Conservation (phyloP, 2,329 filamentous ascomycete species). For the Nigrospora sphaerica region DNA sequence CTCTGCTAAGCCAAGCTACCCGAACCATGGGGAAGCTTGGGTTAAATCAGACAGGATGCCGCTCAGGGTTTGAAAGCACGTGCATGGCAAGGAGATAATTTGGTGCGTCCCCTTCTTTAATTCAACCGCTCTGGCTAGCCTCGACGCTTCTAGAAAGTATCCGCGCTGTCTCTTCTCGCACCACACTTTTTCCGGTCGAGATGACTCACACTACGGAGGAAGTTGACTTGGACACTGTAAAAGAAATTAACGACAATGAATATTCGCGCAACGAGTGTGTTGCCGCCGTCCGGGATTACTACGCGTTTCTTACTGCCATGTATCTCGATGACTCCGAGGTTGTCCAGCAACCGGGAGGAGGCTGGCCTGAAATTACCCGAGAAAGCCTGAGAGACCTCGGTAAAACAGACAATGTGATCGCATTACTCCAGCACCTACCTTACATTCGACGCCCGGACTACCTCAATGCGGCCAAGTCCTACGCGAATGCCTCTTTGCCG, state of each 20-base stretch:
- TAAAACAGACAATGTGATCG: conserved; percentile 1
- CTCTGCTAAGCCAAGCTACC: too few relatives aligned
- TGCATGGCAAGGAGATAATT: too few relatives aligned
- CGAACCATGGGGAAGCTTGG: too few relatives aligned
- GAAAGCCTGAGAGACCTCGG: background rate
- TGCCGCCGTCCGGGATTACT: conserved; percentile 15
- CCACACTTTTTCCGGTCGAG: too few relatives aligned
- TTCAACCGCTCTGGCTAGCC: too few relatives aligned
- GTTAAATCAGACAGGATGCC: too few relatives aligned
- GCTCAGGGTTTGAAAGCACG: too few relatives aligned
- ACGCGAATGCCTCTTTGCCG: background rate
- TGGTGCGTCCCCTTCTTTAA: too few relatives aligned
- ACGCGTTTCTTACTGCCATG: conserved; percentile 17
- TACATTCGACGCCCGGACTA: background rate
- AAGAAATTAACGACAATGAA: background rate
- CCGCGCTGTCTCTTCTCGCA: too few relatives aligned
- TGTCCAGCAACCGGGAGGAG: conserved; percentile 15
- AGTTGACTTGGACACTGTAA: too few relatives aligned
- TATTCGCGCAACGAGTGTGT: conserved; percentile 15
- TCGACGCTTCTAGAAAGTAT: too few relatives aligned
- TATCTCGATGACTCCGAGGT: conserved; percentile 15
- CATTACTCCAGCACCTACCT: background rate
- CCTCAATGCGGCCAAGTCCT: background rate
- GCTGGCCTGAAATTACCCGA: conserved; percentile 18
- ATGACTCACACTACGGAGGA: background rate